These are phyloP conservation scores for Ophioceras dolichostomum DNA, from an alignment of 2,329 filamentous ascomycete genomes.

Conservation along the genomic window DNA sequence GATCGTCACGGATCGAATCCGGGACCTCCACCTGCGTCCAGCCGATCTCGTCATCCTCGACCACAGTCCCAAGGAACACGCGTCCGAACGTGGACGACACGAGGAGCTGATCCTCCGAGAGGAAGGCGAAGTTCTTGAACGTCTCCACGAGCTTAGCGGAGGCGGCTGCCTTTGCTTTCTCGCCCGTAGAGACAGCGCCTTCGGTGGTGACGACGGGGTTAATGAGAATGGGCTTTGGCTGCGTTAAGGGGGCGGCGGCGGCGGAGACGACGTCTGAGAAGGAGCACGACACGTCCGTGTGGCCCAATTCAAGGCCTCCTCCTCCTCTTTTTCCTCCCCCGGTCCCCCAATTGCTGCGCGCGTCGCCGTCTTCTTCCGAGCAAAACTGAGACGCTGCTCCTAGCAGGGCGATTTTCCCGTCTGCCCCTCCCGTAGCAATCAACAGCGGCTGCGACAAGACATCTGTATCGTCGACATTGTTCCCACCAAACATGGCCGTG, in stretches of 20 bases:
- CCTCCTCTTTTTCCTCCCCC: background rate
- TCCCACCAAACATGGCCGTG: conserved; percentile 30
- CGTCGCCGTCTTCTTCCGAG: too few relatives aligned
- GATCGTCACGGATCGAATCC: conserved; percentile 19
- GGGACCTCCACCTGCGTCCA: conserved; percentile 32
- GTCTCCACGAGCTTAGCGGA: conserved; percentile 1
- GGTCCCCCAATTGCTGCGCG: too few relatives aligned
- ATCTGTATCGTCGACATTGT: too few relatives aligned
- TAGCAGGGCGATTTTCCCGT: conserved; percentile 53
- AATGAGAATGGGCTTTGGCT: too few relatives aligned
- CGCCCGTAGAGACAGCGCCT: background rate
- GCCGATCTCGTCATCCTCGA: conserved; percentile 6
- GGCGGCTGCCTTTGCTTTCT: background rate
- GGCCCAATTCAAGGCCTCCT: background rate
- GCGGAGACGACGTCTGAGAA: conserved; percentile 1
- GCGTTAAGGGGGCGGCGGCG: too few relatives aligned
- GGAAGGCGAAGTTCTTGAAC: conserved; percentile 37
- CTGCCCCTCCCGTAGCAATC: conserved; percentile 71
- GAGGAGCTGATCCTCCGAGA: conserved; percentile 68
- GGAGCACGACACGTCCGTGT: conserved; percentile 1
- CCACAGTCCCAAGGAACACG: conserved; percentile 7
- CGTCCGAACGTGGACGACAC: conserved; percentile 19
- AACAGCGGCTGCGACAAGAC: too few relatives aligned
- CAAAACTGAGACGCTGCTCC: conserved; percentile 5
- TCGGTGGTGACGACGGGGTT: too few relatives aligned